These are phyloP conservation scores for Tricholoma furcatifolium DNA, from an alignment of 768 basidiomycete species.

Conservation along the genomic window DNA sequence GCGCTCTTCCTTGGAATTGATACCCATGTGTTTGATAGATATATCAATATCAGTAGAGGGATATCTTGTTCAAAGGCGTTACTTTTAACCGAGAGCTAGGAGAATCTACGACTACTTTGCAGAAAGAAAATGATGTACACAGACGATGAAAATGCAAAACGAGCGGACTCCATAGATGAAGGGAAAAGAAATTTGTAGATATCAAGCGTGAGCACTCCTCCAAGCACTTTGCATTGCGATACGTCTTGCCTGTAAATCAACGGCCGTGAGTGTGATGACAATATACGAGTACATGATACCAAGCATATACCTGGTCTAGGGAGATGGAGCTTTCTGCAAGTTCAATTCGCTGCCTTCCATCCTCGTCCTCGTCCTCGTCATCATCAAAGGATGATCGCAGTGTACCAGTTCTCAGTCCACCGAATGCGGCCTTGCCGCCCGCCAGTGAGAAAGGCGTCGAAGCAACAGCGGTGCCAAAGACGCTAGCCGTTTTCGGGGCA, in stretches of 20 bases:
- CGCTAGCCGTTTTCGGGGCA: conserved; percentile 68
- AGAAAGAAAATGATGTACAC: not conserved
- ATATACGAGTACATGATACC: not conserved
- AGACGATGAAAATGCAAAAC: conserved; percentile 3
- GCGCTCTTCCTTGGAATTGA: not conserved
- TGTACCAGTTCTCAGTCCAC: conserved; percentile 57
- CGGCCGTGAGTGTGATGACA: not conserved
- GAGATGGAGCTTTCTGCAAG: conserved; percentile 84
- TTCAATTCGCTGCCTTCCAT: conserved; percentile 70
- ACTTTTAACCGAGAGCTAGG: conserved; percentile 14
- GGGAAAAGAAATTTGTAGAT: conserved; percentile 2
- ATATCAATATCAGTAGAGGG: conserved; percentile 4
- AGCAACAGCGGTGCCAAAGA: conserved; percentile 82
- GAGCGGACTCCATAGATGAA: conserved; percentile 16
- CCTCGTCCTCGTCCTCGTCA: conserved; percentile 76
- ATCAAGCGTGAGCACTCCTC: conserved; percentile 63
- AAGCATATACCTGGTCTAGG: conserved; percentile 76
- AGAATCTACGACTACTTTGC: conserved; percentile 17
- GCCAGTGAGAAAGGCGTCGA: conserved; percentile 79
- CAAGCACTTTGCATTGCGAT: conserved; percentile 91
- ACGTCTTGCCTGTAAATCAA: conserved; percentile 64
- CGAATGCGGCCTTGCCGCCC: conserved; percentile 82
- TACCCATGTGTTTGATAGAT: not conserved
- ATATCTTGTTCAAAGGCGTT: conserved; percentile 14
- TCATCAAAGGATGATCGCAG: conserved; percentile 39